These are phyloP conservation scores for Neoarthrinium moseri DNA, from an alignment of 2,329 filamentous ascomycete genomes.

Conservation along the genomic window DNA sequence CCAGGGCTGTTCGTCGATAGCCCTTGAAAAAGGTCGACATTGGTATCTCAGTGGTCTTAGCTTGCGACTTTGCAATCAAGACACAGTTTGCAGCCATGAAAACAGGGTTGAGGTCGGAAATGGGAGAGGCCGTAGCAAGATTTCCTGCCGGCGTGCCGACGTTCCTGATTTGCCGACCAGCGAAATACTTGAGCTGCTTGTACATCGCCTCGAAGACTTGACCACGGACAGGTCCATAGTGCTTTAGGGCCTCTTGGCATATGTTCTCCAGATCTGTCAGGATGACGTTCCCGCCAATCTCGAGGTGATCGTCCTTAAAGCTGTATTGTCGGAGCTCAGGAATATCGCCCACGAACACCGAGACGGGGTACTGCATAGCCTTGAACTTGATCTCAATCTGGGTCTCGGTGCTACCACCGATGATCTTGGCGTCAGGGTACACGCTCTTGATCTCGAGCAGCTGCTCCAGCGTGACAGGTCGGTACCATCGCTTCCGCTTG, in stretches of 20 bases:
- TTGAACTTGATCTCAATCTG: constrained; percentile 99
- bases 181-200: constrained; percentile 94
- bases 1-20: constrained; percentile 81
- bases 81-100: constrained; percentile 84
- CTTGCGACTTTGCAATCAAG: constrained; percentile 75
- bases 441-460: constrained; percentile 87
- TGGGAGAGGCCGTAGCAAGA: constrained; percentile 89
- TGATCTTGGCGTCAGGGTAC: constrained; percentile 86
- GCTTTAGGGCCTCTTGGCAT: constrained; percentile 72
- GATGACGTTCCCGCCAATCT: constrained; percentile 89
- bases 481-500: constrained; percentile 90
- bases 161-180: constrained; percentile 91
- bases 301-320: constrained; percentile 78
- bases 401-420: constrained; percentile 93
- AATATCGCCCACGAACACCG: constrained; percentile 92
- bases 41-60: constrained; percentile 76
- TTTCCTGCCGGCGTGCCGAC: constrained; percentile 97
- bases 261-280: constrained; percentile 89
- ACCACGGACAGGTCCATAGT: constrained; percentile 68
- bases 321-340: constrained; percentile 80
- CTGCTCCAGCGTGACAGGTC: constrained; percentile 83
- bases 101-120: constrained; percentile 93
- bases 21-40: constrained; percentile 92
- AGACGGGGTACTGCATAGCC: constrained; percentile 83
- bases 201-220: constrained; percentile 90